Percentiles rank a stretch among this genome's conserved stretches.
phyloP scores from a whole-genome alignment of 2,329 filamentous ascomycete genomes.

The Penicillium aurantiogriseum region DNA sequence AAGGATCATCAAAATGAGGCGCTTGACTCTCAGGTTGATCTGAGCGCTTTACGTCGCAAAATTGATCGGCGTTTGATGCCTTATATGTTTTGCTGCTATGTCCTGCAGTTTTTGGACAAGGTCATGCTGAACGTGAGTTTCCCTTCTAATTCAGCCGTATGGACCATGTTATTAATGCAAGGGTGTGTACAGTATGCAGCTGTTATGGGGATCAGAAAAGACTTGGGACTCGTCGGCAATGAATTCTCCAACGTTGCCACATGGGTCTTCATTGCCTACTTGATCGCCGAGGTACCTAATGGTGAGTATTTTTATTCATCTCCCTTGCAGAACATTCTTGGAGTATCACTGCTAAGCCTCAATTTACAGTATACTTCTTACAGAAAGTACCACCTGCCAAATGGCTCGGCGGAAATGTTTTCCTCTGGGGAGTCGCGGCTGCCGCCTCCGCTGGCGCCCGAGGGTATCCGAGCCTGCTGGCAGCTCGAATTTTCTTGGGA shows the following conservation, averaged over 20 bases:
- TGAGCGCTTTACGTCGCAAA: constrained; percentile 28
- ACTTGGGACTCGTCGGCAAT: constrained; percentile 55
- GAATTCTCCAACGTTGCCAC: constrained; percentile 62
- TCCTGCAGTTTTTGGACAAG: constrained; percentile 38
- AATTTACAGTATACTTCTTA: constrained; percentile 18
- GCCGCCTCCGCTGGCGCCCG: constrained; percentile 51
- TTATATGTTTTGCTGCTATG: constrained; percentile 34
- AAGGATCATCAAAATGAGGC: constrained; percentile 13
- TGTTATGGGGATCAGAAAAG: constrained; percentile 60
- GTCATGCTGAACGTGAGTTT: constrained; percentile 30
- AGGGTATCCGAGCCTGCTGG: constrained; percentile 55
- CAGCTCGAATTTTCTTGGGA: constrained; percentile 58
- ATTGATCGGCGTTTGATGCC: constrained; percentile 35
- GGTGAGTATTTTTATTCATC: constrained; percentile 35
- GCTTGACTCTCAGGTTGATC: constrained; percentile 13
- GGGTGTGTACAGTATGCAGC: constrained; percentile 48
- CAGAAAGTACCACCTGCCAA: constrained; percentile 28
- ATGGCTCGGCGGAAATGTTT: constrained; percentile 59
- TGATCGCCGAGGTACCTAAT: constrained; percentile 59
- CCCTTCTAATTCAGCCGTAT: too few species aligned
- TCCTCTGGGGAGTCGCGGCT: constrained; percentile 49
- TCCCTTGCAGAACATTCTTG: not conserved
- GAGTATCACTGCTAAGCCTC: not conserved
- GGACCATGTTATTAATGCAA: not conserved
- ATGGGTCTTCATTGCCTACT: constrained; percentile 59